Evolutionary conservation across 805 yeast genomes (phyloP).

Genomic region (Pichia eremophila): DNA sequence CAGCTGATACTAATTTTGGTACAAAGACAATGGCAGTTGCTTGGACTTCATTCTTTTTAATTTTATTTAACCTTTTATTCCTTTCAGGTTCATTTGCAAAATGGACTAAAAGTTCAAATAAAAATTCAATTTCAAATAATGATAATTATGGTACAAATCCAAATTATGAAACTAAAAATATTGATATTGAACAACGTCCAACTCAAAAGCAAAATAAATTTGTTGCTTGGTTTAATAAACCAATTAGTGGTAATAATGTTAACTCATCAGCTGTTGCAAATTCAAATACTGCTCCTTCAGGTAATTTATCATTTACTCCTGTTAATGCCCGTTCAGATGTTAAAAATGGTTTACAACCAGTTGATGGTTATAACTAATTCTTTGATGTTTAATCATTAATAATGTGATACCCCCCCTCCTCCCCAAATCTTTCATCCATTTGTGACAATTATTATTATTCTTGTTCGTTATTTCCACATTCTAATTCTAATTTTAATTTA

Average conservation of each 20-base stretch:
- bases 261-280: neutral
- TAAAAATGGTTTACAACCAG: neutral
- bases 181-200: neutral
- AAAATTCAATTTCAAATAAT: too few relatives aligned
- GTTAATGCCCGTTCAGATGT: constrained; percentile 1
- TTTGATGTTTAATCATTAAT: too few relatives aligned
- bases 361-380: too few relatives aligned
- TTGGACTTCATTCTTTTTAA: constrained; percentile 43
- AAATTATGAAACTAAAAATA: neutral
- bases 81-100: constrained; percentile 1
- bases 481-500: neutral
- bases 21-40: constrained; percentile 46
- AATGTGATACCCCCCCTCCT: too few relatives aligned
- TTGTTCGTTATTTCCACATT: neutral
- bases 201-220: neutral
- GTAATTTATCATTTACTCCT: constrained; percentile 3
- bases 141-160: too few relatives aligned
- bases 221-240: neutral
- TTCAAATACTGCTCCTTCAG: neutral
- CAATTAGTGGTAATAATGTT: neutral
- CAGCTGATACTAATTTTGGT: constrained; percentile 34
- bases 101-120: neutral
- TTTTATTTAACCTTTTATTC: constrained; percentile 10
- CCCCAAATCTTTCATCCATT: too few relatives aligned
- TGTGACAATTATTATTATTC: too few relatives aligned